phyloP scores from a whole-genome alignment of 2,329 filamentous ascomycete species.

The Macroventuria anomochaeta region DNA sequence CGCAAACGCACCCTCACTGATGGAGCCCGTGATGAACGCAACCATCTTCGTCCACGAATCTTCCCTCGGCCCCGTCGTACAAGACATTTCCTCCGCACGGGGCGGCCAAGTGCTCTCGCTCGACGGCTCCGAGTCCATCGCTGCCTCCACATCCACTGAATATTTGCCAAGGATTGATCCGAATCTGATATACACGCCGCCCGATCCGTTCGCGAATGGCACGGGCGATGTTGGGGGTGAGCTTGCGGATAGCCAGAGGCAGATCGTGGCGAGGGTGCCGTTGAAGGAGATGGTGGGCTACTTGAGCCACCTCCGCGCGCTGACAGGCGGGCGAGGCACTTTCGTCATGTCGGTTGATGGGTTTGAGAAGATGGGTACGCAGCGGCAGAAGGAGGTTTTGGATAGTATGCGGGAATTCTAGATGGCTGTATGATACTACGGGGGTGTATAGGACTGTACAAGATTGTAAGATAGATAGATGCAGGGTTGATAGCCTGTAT shows the following conservation, averaged over 20 bases:
- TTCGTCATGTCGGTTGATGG: constrained; percentile 77
- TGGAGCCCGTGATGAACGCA: constrained; percentile 94
- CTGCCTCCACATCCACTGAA: constrained; percentile 24
- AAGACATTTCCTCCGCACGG: constrained; percentile 76
- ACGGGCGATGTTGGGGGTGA: constrained; percentile 27
- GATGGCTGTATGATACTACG: neutral
- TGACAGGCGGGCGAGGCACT: constrained; percentile 83
- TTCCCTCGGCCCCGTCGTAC: constrained; percentile 80
- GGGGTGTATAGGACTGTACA: constrained; percentile 1
- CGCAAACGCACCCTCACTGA: constrained; percentile 66
- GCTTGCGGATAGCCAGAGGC: constrained; percentile 48
- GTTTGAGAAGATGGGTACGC: constrained; percentile 70
- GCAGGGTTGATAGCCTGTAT: too few species aligned
- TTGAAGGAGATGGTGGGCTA: constrained; percentile 98
- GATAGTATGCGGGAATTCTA: constrained; percentile 41
- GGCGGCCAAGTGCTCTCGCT: constrained; percentile 78
- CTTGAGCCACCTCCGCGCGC: constrained; percentile 82
- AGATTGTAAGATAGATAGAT: neutral
- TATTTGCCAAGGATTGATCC: constrained; percentile 66
- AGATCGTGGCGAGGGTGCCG: constrained; percentile 85
- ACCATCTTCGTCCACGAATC: constrained; percentile 85
- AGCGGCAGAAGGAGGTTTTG: constrained; percentile 65
- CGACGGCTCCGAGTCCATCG: constrained; percentile 45
- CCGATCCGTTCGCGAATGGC: constrained; percentile 74
- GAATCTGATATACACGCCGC: constrained; percentile 80